Percentiles rank a stretch among this genome's conserved stretches.
Evolutionary conservation across 148 eudicot species (phyloP).

Genomic region (Persicaria tinctoria): DNA sequence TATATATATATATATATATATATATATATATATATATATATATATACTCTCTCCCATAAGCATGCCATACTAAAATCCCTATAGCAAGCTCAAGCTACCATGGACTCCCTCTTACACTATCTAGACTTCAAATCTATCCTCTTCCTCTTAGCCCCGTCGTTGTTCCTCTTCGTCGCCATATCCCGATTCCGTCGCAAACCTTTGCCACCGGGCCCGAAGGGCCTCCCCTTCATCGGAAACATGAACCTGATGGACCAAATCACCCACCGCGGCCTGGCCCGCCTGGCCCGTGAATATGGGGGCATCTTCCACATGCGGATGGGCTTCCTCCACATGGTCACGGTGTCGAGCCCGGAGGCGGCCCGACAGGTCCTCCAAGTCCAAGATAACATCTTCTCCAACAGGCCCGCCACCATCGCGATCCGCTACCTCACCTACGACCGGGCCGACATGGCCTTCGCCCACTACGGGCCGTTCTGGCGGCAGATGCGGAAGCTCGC

Average conservation of each 20-base stretch:
- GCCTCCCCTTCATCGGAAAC: constrained; percentile 62
- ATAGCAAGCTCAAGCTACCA: not conserved
- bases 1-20: too few species aligned
- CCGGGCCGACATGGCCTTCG: constrained; percentile 74
- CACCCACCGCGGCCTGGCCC: constrained; percentile 44
- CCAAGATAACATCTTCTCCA: constrained; percentile 65
- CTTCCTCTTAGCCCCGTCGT: constrained; percentile 20
- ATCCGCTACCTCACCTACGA: constrained; percentile 59
- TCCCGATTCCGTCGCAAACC: constrained; percentile 28
- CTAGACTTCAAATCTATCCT: constrained; percentile 10
- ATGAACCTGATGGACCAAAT: constrained; percentile 71
- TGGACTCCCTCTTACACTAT: not conserved
- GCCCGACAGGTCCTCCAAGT: constrained; percentile 67
- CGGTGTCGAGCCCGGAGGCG: constrained; percentile 42
- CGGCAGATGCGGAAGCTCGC: constrained; percentile 81
- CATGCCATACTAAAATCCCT: not conserved
- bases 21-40: too few species aligned
- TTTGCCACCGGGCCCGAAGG: constrained; percentile 55
- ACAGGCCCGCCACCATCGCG: constrained; percentile 64
- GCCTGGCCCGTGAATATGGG: constrained; percentile 34
- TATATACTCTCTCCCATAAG: not conserved
- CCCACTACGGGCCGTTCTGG: constrained; percentile 82
- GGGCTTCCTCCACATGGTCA: constrained; percentile 58
- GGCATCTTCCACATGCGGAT: constrained; percentile 55
- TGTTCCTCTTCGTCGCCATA: constrained; percentile 24